phyloP scores from a whole-genome alignment of 139 green algal species.

The Edaphochlamys debaryana region DNA sequence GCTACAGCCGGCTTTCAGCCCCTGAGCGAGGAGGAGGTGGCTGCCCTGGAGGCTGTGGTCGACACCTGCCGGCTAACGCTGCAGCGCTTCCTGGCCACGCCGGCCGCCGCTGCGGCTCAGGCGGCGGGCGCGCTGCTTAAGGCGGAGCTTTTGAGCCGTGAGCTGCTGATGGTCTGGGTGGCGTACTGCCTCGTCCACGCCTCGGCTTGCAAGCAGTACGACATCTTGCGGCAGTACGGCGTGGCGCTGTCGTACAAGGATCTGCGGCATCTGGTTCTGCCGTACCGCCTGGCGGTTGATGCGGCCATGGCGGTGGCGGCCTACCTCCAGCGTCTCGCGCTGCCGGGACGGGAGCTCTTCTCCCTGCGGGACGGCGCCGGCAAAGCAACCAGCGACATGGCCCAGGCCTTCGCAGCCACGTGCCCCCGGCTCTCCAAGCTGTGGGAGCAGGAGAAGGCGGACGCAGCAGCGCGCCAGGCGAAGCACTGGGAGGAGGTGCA shows the following conservation, averaged over 20 bases:
- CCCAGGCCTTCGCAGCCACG: no score
- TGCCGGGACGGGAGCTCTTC: slow-evolving; percentile 51
- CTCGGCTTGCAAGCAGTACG: slow-evolving; percentile 17
- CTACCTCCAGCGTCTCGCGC: slow-evolving; percentile 57
- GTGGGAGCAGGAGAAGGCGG: slow-evolving; percentile 30
- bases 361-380: slow-evolving; percentile 38
- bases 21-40: no score
- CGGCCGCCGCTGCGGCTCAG: no score
- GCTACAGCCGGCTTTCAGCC: neutral
- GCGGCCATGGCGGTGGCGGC: slow-evolving; percentile 49
- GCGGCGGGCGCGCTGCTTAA: no score
- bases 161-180: no score
- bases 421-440: slow-evolving; percentile 12
- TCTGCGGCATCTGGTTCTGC: no score
- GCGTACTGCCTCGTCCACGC: neutral
- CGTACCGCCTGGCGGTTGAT: slow-evolving; percentile 35
- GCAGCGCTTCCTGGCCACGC: no score
- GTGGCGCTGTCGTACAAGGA: slow-evolving; percentile 35
- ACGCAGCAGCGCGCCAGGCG: slow-evolving; percentile 23
- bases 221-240: slow-evolving; percentile 50
- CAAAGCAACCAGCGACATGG: slow-evolving; percentile 25
- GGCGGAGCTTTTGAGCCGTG: no score
- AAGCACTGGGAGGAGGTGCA: no score
- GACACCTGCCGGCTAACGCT: no score
- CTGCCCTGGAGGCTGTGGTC: no score